Base-by-base conservation (phyloP, 1,284 basidiomycete species). In the Boletus semigastroideus region DNA sequence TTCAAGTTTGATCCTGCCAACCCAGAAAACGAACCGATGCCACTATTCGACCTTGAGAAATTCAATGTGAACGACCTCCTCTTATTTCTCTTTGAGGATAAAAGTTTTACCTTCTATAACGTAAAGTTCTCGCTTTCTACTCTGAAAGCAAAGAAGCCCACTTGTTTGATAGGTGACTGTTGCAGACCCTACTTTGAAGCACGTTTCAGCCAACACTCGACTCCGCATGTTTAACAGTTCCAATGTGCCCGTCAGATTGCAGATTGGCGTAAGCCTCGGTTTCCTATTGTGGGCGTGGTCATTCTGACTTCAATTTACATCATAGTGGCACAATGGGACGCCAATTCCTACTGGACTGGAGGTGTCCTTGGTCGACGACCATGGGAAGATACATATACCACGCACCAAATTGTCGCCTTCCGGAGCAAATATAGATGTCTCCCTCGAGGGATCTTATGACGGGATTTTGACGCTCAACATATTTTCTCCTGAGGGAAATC, bases 141-240 rank as follows among this genome's bases (percentile, higher is more conserved):
- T 16, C 6, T 2, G 17, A 5, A 17, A 17, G 5, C 19, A 42
- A 6, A 5, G 14, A 40, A 41, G 6, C 1, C 11, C 19, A 39
- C 17, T 4, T 25, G 11, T 43, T 25, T 10, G 4, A 4, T 36
- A 57, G 56, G 55, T 57, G 22, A 7, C 49, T 16, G 49, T 56
- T 9, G 57, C 49, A 9, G 57, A 58, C 27, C 57, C 57, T 8
- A 59, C 57, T 37, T 31, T 51, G 42, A 49, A 51, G n/a, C 57
- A 47, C n/a, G 30, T 52, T 31, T 38, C 46, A 1, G 34, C 25
- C 22, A 49, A 4, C 11, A 58, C 51, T 41, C 45, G 56, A 46
- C 57, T 58, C 19, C 57, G 57, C 13, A 48, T 51, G 34, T 36
- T 46, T 17, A 2, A 42, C 41, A 41, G 16, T 22, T 22, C 22